These are phyloP conservation scores for Apiotrichum siamense DNA, from an alignment of 1,284 basidiomycete species.

Conservation along the genomic window DNA sequence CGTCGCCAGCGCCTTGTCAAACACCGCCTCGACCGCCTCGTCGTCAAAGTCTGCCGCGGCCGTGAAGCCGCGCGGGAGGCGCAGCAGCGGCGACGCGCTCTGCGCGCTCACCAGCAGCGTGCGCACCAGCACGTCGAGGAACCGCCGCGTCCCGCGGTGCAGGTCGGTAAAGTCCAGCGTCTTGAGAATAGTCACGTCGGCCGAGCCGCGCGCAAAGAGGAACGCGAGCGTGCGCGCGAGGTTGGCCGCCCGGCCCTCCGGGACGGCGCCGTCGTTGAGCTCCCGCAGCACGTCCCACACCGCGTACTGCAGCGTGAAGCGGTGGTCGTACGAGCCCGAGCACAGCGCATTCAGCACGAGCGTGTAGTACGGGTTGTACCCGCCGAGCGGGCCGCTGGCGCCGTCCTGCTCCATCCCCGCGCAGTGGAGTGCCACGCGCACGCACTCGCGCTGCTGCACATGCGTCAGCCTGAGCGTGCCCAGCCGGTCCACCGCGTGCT, in stretches of 20 bases:
- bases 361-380: conserved; percentile 94
- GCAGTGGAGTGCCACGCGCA: conserved; percentile 88
- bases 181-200: conserved; percentile 73
- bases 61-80: conserved; percentile 28
- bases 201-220: conserved; percentile 70
- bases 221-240: conserved; percentile 71
- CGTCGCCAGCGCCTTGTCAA: conserved; percentile 34
- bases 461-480: conserved; percentile 77
- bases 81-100: conserved; percentile 56
- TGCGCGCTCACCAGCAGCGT: conserved; percentile 69
- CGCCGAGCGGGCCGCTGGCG: no score
- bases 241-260: conserved; percentile 40
- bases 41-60: conserved; percentile 46
- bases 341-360: conserved; percentile 67
- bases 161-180: conserved; percentile 75
- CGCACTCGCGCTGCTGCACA: conserved; percentile 87
- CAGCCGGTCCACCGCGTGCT: conserved; percentile 84
- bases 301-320: conserved; percentile 90
- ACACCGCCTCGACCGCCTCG: conserved; percentile 44
- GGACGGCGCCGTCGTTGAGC: conserved; percentile 60
- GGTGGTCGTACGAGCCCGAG: conserved; percentile 57
- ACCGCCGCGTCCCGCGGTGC: conserved; percentile 58
- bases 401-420: conserved; percentile 89
- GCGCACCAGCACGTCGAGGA: conserved; percentile 63
- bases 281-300: conserved; percentile 96